Evolutionary conservation across 129 eudicot species (phyloP).

Genomic region (Chrysanthemum lavandulifolium): DNA sequence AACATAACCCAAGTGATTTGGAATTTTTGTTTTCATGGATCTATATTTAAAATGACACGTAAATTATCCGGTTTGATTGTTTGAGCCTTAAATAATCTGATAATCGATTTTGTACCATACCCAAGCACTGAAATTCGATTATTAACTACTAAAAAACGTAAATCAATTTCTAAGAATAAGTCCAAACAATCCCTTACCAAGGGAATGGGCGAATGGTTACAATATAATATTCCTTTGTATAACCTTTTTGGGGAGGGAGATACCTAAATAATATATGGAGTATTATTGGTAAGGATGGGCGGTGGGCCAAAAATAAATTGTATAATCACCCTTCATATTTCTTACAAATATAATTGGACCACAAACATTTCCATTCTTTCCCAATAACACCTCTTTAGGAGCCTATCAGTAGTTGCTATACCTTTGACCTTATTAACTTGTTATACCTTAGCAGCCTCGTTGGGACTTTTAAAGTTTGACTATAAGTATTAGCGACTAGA

Average conservation of each 20-base stretch:
- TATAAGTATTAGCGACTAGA: too few relatives aligned
- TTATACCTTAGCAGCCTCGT: too few relatives aligned
- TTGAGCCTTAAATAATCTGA: too few relatives aligned
- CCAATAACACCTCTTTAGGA: not conserved
- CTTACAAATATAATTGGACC: not conserved
- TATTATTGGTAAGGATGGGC: constrained; percentile 31
- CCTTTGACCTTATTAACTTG: not conserved
- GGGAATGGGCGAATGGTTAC: not conserved
- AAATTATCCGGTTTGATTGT: too few relatives aligned
- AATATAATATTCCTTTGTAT: constrained; percentile 11
- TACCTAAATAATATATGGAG: not conserved
- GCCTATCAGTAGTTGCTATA: not conserved
- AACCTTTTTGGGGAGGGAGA: constrained; percentile 9
- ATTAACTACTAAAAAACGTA: too few relatives aligned
- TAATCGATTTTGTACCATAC: too few relatives aligned
- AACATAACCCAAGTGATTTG: too few relatives aligned
- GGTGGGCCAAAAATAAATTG: constrained; percentile 26
- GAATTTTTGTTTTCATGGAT: too few relatives aligned
- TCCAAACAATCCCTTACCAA: not conserved
- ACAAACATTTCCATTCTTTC: not conserved
- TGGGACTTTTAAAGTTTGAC: constrained; percentile 1
- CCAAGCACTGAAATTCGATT: too few relatives aligned
- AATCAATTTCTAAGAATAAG: too few relatives aligned
- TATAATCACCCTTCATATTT: constrained; percentile 23
- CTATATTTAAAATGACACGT: too few relatives aligned